Evolutionary conservation across 139 green algal species (phyloP), one percentile per base, ranked within the genome.

Genomic region (Tetradesmus lagerheimii): DNA sequence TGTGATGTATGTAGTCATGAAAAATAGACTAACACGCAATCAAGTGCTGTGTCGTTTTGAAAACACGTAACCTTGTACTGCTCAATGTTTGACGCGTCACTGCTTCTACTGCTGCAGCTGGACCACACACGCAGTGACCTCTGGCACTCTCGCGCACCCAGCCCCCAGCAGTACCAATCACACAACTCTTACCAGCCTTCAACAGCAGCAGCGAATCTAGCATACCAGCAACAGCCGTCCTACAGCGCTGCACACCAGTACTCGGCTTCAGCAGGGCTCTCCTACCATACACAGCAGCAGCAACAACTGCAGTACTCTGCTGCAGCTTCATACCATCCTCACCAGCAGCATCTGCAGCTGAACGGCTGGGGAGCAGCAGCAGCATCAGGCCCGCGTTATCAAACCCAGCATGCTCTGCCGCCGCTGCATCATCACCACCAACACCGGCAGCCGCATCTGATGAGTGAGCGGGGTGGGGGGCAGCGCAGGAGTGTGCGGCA

Each of bases 241-340:
- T 66, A 37, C 43, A 66, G 29, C 27, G 34, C 41, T 8, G 25
- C 39, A 39, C 67, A 9, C 0, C 41, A 34, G 0, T 37, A 67
- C 41, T 34, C 39, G 0, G 9, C 47, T 12, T 15, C 80, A 75
- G 80, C n/a, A 75, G 20, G 25, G 35, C 29, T n/a, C 31, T 47
- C 80, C n/a, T 18, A 64, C 79, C 18, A 62, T 25, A 66, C 79
- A 37, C 25, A 62, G 35, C 37, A 84, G 20, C 78, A 85, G 79
- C 25, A 85, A 23, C 79, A 85, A 27, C 57, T 71, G 57, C 57
- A 71, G 57, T 71, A 71, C 57, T 71, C 80, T 71, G n/a, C 80
- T n/a, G 20, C 45, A 74, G 29, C 29, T 16, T 18, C 80, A 43
- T 31, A 64, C 43, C 18, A 62, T 1, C 34, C 79, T 23, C 23